Evolutionary conservation across 116 monocot species (phyloP).

Genomic region (Cymodocea nodosa): DNA sequence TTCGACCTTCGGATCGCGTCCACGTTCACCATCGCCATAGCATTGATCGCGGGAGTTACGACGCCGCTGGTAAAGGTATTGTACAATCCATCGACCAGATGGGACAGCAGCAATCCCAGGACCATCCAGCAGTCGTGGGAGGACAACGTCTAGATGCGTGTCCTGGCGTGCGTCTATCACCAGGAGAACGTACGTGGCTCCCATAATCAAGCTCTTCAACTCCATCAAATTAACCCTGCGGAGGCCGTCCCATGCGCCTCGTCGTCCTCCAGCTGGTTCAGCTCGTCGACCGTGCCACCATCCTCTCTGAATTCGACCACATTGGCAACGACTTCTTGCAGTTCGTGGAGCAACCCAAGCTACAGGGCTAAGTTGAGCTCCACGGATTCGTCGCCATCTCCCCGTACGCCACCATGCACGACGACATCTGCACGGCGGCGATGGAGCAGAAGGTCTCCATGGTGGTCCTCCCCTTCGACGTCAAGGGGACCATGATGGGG

Average conservation of each 20-base stretch:
- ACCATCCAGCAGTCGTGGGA: slow-evolving; percentile 28
- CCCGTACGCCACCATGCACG: slow-evolving; percentile 16
- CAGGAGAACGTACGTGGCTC: slow-evolving; percentile 30
- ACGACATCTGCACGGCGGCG: slow-evolving; percentile 9
- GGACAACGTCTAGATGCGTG: slow-evolving; percentile 13
- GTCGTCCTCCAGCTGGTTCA: slow-evolving; percentile 18
- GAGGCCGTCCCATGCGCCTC: slow-evolving; percentile 5
- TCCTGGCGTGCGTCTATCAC: slow-evolving; percentile 25
- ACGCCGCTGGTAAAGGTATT: slow-evolving; percentile 33
- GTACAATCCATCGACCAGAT: slow-evolving; percentile 38
- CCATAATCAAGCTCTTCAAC: slow-evolving; percentile 24
- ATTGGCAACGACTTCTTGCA: slow-evolving; percentile 11
- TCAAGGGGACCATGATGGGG: slow-evolving; percentile 2
- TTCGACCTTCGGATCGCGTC: not conserved
- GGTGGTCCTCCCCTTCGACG: slow-evolving; percentile 19
- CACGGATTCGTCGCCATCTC: slow-evolving; percentile 6
- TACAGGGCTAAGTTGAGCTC: not conserved
- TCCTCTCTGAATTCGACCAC: slow-evolving; percentile 6
- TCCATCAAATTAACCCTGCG: not conserved
- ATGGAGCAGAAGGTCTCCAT: slow-evolving; percentile 7
- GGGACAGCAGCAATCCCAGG: slow-evolving; percentile 15
- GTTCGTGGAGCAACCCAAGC: slow-evolving; percentile 3
- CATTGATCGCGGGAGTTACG: slow-evolving; percentile 8
- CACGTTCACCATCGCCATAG: not conserved
- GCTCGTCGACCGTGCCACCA: slow-evolving; percentile 6